Percentiles rank a stretch among this genome's conserved stretches.
Evolutionary conservation across 306 rosid species (phyloP).

Genomic region (Canavalia ensiformis): DNA sequence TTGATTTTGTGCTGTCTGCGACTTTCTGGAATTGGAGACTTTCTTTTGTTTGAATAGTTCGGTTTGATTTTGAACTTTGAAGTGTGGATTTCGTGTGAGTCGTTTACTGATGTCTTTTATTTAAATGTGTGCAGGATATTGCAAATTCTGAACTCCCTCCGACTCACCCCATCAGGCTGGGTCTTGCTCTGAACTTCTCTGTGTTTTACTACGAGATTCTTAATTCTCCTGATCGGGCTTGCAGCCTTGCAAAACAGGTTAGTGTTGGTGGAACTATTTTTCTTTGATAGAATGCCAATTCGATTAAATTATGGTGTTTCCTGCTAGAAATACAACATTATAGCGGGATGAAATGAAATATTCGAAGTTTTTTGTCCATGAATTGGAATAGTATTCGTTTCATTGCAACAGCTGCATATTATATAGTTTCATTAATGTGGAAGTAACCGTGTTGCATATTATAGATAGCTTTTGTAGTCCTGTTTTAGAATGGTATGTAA

Average conservation of each 20-base stretch:
- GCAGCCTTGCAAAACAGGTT: constrained; percentile 97
- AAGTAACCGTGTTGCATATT: background rate
- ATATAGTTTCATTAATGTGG: constrained; percentile 20
- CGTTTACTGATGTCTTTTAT: constrained; percentile 4
- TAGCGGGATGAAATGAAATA: background rate
- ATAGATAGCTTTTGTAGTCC: background rate
- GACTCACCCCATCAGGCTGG: constrained; percentile 99
- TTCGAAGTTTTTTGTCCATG: background rate
- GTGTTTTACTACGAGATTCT: constrained; percentile 97
- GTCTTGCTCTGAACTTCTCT: constrained; percentile 96
- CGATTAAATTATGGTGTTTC: background rate
- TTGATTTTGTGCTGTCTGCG: background rate
- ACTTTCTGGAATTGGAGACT: background rate
- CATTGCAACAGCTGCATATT: background rate
- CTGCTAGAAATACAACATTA: background rate
- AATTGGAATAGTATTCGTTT: constrained; percentile 26
- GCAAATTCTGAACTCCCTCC: constrained; percentile 91
- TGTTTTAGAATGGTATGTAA: background rate
- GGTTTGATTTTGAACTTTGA: background rate
- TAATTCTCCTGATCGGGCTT: constrained; percentile 96
- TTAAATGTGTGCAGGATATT: constrained; percentile 70
- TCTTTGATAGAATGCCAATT: background rate
- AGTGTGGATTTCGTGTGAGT: background rate
- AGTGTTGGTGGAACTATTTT: background rate
- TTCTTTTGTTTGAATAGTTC: background rate